Conservation (phyloP, 208 protist genomes). For the Leishmania guyanensis region DNA sequence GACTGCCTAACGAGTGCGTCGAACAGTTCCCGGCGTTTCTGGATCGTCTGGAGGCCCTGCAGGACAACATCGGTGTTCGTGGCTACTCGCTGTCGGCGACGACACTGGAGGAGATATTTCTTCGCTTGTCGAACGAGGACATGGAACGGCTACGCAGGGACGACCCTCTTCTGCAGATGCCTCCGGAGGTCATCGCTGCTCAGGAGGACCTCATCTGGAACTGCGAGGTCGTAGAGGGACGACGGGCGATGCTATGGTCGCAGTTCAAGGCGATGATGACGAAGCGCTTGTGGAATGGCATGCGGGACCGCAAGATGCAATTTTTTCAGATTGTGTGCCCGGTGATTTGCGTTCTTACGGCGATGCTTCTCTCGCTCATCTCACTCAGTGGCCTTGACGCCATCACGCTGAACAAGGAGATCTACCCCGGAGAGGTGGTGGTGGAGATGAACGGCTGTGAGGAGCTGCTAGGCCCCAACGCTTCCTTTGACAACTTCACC, state of each 20-base stretch:
- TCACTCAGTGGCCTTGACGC: slow-evolving; percentile 23
- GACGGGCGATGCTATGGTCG: slow-evolving; percentile 22
- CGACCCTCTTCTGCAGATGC: slow-evolving; percentile 11
- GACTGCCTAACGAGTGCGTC: slow-evolving; percentile 45
- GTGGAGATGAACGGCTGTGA: slow-evolving; percentile 41
- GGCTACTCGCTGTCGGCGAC: slow-evolving; percentile 63
- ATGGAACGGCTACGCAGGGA: slow-evolving; percentile 12
- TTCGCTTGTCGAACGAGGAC: slow-evolving; percentile 52
- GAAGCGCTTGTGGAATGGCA: slow-evolving; percentile 58
- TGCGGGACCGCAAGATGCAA: slow-evolving; percentile 69
- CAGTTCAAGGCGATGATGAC: slow-evolving; percentile 66
- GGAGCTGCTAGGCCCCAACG: slow-evolving; percentile 12
- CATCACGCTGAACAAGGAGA: slow-evolving; percentile 32
- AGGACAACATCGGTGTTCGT: slow-evolving; percentile 33
- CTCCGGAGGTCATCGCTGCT: background rate
- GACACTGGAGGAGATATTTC: slow-evolving; percentile 81
- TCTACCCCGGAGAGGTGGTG: slow-evolving; percentile 21
- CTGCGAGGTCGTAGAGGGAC: slow-evolving; percentile 20
- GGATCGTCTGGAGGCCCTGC: slow-evolving; percentile 34
- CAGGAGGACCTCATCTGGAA: slow-evolving; percentile 23
- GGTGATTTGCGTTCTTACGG: slow-evolving; percentile 61
- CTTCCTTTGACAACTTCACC: slow-evolving; percentile 26
- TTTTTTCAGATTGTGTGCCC: slow-evolving; percentile 81
- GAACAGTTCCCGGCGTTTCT: slow-evolving; percentile 47
- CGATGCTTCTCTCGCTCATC: slow-evolving; percentile 67